phyloP scores from a whole-genome alignment of 23 red algal genomes.

The Gracilaria caudata region DNA sequence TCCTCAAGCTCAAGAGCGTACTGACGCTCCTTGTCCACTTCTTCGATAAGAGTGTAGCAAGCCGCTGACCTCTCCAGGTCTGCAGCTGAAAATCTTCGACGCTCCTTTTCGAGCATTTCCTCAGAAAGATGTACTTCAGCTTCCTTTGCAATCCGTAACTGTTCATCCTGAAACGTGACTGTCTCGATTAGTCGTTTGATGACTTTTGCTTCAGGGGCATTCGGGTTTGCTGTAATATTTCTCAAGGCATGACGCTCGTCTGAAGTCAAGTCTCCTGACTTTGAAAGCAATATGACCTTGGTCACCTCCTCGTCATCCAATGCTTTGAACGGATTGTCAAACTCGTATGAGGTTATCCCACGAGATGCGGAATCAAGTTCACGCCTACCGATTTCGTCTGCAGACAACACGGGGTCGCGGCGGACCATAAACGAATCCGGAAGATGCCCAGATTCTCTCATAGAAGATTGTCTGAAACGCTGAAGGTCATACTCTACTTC shows the following conservation, averaged over 20 bases:
- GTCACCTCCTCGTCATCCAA: slow-evolving; percentile 1
- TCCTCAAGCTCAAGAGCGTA: slow-evolving; percentile 23
- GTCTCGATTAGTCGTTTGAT: slow-evolving; percentile 46
- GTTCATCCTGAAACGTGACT: slow-evolving; percentile 35
- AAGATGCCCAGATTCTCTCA: background rate
- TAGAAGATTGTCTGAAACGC: background rate
- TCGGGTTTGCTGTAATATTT: slow-evolving; percentile 6
- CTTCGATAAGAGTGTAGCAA: slow-evolving; percentile 34
- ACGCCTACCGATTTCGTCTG: background rate
- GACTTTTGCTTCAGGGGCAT: slow-evolving; percentile 30
- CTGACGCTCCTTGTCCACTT: slow-evolving; percentile 36
- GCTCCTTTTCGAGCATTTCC: slow-evolving; percentile 25
- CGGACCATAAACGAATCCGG: background rate
- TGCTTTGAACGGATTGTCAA: slow-evolving; percentile 19
- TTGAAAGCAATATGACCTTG: slow-evolving; percentile 15
- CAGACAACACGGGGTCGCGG: background rate
- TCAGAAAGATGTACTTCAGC: slow-evolving; percentile 42
- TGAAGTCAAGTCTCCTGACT: slow-evolving; percentile 24
- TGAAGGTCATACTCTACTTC: background rate
- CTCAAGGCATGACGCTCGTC: slow-evolving; percentile 30
- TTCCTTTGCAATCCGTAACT: slow-evolving; percentile 27
- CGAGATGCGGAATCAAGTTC: slow-evolving; percentile 23
- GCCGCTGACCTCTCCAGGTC: slow-evolving; percentile 26
- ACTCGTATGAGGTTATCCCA: slow-evolving; percentile 37
- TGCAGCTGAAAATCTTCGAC: slow-evolving; percentile 13